phyloP scores from a whole-genome alignment of 345 rosid genomes.

The Brassica juncea region DNA sequence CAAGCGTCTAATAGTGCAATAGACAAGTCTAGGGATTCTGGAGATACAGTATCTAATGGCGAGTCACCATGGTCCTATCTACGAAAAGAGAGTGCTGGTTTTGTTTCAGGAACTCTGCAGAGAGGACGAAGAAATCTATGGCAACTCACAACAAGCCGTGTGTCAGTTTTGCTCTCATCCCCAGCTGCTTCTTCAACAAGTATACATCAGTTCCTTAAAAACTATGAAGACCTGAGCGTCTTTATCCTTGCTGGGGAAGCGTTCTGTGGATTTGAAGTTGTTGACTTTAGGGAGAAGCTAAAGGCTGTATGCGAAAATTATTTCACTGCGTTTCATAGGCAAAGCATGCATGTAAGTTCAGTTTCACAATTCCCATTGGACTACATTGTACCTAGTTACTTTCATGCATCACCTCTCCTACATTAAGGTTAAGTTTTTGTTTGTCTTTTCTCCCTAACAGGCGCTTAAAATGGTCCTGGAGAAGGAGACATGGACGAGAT shows the following conservation, averaged over 20 bases:
- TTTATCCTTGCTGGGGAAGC: conserved; percentile 98
- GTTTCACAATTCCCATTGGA: conserved; percentile 15
- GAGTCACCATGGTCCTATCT: conserved; percentile 92
- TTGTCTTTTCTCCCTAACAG: conserved; percentile 46
- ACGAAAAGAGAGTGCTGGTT: conserved; percentile 81
- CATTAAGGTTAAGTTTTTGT: conserved; percentile 21
- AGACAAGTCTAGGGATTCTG: conserved; percentile 54
- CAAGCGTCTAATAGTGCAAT: conserved; percentile 39
- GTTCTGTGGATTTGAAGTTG: conserved; percentile 87
- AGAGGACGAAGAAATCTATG: conserved; percentile 95
- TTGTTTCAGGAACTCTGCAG: conserved; percentile 85
- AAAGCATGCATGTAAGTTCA: conserved; percentile 78
- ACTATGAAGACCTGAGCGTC: conserved; percentile 79
- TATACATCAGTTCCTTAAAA: conserved; percentile 94
- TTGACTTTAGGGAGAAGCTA: conserved; percentile 90
- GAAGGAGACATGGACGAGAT: conserved; percentile 83
- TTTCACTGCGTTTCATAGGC: conserved; percentile 82
- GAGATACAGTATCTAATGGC: conserved; percentile 58
- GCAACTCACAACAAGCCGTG: conserved; percentile 95
- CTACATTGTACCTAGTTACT: conserved; percentile 31
- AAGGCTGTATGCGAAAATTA: conserved; percentile 86
- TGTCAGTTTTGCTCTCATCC: conserved; percentile 91
- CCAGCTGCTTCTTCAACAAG: conserved; percentile 78
- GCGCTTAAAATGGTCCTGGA: conserved; percentile 98
- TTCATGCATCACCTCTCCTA: conserved; percentile 24